These are phyloP conservation scores for Xylariales sp. DNA, from an alignment of 2,329 filamentous ascomycete genomes.

Conservation along the genomic window DNA sequence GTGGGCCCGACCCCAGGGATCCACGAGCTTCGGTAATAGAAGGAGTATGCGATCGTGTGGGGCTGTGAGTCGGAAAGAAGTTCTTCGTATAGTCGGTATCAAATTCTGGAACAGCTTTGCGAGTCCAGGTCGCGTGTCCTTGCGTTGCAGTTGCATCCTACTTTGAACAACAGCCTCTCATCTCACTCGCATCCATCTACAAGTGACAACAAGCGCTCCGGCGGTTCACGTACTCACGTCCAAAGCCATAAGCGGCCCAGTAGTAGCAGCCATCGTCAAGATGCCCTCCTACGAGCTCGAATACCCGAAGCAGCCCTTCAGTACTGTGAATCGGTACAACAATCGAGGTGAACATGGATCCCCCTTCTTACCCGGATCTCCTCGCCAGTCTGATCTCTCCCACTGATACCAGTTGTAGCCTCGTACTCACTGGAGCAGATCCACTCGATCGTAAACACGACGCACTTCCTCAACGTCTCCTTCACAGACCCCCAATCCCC, in stretches of 20 bases:
- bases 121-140: too few relatives aligned
- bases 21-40: too few relatives aligned
- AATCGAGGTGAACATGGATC: constrained; percentile 47
- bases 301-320: constrained; percentile 60
- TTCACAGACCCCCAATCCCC: constrained; percentile 62
- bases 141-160: too few relatives aligned
- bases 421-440: constrained; percentile 69
- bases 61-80: too few relatives aligned
- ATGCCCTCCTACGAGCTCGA: constrained; percentile 43
- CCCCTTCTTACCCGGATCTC: constrained; percentile 1
- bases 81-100: too few relatives aligned
- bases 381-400: constrained; percentile 6
- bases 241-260: too few relatives aligned
- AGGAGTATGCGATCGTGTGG: constrained; percentile 2
- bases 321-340: constrained; percentile 64
- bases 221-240: too few relatives aligned
- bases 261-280: too few relatives aligned
- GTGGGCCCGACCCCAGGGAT: background rate
- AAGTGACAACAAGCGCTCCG: too few relatives aligned
- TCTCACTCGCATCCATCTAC: too few relatives aligned
- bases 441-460: constrained; percentile 69
- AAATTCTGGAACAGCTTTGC: too few relatives aligned
- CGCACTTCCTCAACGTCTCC: constrained; percentile 74
- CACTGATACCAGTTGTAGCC: constrained; percentile 40
- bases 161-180: too few relatives aligned